Base-by-base conservation (phyloP, 768 basidiomycete species). In the Lactifluus echinatus region DNA sequence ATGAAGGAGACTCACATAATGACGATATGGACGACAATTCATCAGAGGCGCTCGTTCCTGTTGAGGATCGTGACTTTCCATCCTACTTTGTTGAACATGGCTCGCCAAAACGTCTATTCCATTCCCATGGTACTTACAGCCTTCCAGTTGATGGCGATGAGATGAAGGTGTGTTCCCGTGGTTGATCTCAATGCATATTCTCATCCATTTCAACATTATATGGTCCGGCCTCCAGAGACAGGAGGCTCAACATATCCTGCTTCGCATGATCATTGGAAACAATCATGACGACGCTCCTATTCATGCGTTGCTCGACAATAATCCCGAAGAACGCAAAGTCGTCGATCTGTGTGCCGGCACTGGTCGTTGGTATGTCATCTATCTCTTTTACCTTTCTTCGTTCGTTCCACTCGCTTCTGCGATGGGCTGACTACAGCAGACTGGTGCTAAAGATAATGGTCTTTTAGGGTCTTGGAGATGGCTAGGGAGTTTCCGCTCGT, bases 331-430 rank as follows among this genome's bases (percentile, higher is more conserved):
- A 73, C 68, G 51, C 21, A 75, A 76, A 57, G 85, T 76, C 43
- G 74, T 92, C 47, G 89, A 92, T 69, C 65, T 89, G n/a, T 83
- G 89, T 61, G 86, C 83, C 7, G 89, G 89, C 17, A 85, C 77
- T 17, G 89, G 89, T 5, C 71, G 66, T 70, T 92, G 89, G 89
- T 87, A 60, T 53, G 78, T 71, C 6, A 23, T 45, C 43, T 42
- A 50, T 52, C 61, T 50, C 55, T 66, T 47, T 47, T 55, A 56
- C 50, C 60, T 50, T 61, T 59, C 43, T 62, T 45, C 46, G n/a
- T 39, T 66, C n/a, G n/a, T n/a, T 63, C 56, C 24, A n/a, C n/a
- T 8, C 19, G 43, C 29, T 47, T 21, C 39, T 31, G 37, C 24
- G 21, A 29, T 34, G 45, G 21, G 36, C 43, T 37, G 12, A 48